Conservation (phyloP, 2,329 filamentous ascomycete species). For the Aureobasidium sp. region DNA sequence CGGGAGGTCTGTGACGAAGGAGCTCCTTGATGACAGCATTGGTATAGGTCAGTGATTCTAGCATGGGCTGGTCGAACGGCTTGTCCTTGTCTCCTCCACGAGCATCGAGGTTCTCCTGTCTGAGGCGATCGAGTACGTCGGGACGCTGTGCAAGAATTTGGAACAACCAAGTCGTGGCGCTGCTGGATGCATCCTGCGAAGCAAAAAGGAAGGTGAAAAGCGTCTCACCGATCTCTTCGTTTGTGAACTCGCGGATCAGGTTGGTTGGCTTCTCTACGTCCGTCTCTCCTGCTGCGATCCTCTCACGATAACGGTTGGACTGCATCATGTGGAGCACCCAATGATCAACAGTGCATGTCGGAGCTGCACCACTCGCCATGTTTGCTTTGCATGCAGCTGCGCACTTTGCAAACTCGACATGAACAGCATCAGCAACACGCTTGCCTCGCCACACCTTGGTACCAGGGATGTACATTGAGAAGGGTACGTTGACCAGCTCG, state of each 20-base stretch:
- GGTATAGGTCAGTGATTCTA: constrained; percentile 46
- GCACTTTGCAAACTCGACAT: constrained; percentile 83
- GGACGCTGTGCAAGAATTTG: constrained; percentile 89
- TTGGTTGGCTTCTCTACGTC: constrained; percentile 71
- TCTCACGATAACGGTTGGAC: constrained; percentile 73
- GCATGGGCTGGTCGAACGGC: constrained; percentile 31
- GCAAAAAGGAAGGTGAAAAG: constrained; percentile 95
- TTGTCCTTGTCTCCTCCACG: constrained; percentile 3
- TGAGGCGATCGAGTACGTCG: constrained; percentile 78
- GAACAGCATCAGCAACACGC: constrained; percentile 86
- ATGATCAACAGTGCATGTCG: constrained; percentile 88
- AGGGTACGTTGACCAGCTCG: constrained; percentile 14
- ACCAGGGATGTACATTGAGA: constrained; percentile 75
- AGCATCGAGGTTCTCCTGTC: constrained; percentile 52
- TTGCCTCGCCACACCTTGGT: constrained; percentile 97
- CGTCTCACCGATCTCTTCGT: constrained; percentile 87
- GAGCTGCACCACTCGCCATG: constrained; percentile 76
- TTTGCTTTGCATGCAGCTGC: constrained; percentile 92
- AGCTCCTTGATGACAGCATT: constrained; percentile 48
- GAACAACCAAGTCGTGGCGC: constrained; percentile 89
- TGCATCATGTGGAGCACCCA: constrained; percentile 87
- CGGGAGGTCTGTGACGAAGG: constrained; percentile 46
- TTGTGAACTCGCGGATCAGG: constrained; percentile 75
- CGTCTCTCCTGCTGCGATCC: constrained; percentile 63
- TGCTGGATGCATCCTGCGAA: constrained; percentile 93